Evolutionary conservation across 148 eudicot genomes (phyloP).

Genomic region (Spergularia marina): DNA sequence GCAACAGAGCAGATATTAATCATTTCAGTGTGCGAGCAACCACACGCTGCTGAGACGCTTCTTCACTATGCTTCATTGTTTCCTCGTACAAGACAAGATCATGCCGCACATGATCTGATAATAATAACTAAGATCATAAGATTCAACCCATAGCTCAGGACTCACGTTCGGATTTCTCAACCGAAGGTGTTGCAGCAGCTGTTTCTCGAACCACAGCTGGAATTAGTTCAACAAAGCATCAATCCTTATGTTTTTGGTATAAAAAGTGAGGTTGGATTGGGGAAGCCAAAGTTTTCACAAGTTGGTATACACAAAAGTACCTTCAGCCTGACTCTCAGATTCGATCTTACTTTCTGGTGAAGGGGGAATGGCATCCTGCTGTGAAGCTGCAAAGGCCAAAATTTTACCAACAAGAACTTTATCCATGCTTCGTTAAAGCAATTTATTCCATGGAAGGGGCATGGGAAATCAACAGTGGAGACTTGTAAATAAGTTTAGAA

Average conservation of each 20-base stretch:
- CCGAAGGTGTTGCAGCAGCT: conserved; percentile 25
- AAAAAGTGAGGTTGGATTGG: background rate
- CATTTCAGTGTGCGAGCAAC: conserved; percentile 2
- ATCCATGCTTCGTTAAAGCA: background rate
- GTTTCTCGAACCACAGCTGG: conserved; percentile 42
- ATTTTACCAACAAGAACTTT: conserved; percentile 5
- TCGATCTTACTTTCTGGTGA: conserved; percentile 16
- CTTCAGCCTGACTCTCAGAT: conserved; percentile 22
- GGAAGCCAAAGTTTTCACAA: conserved; percentile 3
- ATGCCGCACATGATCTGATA: background rate
- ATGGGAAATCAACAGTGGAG: background rate
- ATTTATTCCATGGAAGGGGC: background rate
- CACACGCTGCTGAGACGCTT: background rate
- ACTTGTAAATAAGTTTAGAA: background rate
- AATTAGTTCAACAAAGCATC: conserved; percentile 18
- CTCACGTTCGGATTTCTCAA: conserved; percentile 32
- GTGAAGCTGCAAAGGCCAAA: conserved; percentile 25
- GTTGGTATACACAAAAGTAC: conserved; percentile 7
- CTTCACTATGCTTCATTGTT: background rate
- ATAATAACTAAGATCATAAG: background rate
- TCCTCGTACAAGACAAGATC: background rate
- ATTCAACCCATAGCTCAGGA: conserved; percentile 25
- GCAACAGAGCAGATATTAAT: background rate
- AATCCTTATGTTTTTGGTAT: background rate
- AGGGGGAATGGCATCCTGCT: conserved; percentile 15